Percentiles rank a stretch among this genome's conserved stretches.
Evolutionary conservation across 1,139 yeast species (phyloP).

Genomic region (Suhomyces yuchorum): DNA sequence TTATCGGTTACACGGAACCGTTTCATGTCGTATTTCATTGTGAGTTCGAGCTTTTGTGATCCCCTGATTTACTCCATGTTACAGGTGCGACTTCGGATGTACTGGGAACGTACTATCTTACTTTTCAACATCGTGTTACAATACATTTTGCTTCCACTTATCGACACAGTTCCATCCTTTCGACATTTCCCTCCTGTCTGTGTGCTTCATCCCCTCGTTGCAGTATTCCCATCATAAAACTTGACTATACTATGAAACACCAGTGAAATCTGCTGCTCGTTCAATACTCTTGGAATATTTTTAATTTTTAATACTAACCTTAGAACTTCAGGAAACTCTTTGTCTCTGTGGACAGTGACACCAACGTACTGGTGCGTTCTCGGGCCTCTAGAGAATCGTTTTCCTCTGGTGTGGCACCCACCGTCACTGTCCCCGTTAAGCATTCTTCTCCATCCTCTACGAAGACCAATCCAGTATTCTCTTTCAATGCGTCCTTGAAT

Average conservation of each 20-base stretch:
- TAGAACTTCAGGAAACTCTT: slow-evolving; percentile 22
- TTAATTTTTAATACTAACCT: slow-evolving; percentile 1
- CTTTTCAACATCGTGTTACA: too few relatives aligned
- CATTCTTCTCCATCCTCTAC: slow-evolving; percentile 2
- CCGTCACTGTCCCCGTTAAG: not conserved
- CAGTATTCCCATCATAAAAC: too few relatives aligned
- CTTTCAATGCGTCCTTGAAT: slow-evolving; percentile 10
- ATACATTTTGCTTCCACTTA: not conserved
- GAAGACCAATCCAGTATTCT: slow-evolving; percentile 8
- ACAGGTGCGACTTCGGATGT: too few relatives aligned
- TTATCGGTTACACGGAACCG: not conserved
- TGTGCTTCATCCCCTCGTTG: too few relatives aligned
- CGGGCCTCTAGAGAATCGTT: slow-evolving; percentile 1
- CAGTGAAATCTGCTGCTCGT: too few relatives aligned
- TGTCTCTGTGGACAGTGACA: slow-evolving; percentile 11
- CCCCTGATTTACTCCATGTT: not conserved
- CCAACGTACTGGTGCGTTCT: slow-evolving; percentile 2
- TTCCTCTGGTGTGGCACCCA: not conserved
- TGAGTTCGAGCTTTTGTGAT: not conserved
- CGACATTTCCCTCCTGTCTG: too few relatives aligned
- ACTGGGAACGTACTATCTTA: too few relatives aligned
- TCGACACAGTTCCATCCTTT: not conserved
- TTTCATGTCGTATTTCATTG: not conserved
- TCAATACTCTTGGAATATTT: not conserved
- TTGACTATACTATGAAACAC: too few relatives aligned